Percentiles rank a stretch among this genome's conserved stretches.
These are phyloP conservation scores for Eurotiales sp. DNA, from an alignment of 2,329 filamentous ascomycete species.

Conservation along the genomic window DNA sequence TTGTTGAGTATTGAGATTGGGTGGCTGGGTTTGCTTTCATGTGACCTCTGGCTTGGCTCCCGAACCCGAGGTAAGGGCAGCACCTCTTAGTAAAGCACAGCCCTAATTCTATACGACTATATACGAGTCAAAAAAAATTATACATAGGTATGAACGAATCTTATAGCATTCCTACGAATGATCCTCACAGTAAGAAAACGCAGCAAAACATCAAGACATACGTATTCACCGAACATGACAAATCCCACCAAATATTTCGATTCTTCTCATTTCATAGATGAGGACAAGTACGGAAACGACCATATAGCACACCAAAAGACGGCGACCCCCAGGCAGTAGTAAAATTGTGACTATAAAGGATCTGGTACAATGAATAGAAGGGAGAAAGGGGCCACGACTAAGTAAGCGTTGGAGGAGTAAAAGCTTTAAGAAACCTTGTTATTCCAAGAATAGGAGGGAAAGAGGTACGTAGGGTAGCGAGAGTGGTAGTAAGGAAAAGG, in stretches of 20 bases:
- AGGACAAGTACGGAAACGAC: neutral
- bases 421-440: slow-evolving; percentile 1
- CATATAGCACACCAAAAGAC: too few species aligned
- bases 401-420: too few species aligned
- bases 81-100: too few species aligned
- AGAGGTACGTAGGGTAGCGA: slow-evolving; percentile 7
- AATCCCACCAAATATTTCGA: neutral
- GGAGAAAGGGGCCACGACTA: slow-evolving; percentile 4
- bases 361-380: slow-evolving; percentile 7
- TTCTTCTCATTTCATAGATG: neutral
- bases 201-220: neutral
- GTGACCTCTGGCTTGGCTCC: too few species aligned
- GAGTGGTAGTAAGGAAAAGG: slow-evolving; percentile 18
- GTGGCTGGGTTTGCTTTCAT: too few species aligned
- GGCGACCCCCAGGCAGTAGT: neutral
- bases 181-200: too few species aligned
- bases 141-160: too few species aligned
- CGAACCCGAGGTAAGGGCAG: too few species aligned
- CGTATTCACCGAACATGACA: neutral
- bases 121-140: too few species aligned
- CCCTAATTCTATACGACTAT: too few species aligned
- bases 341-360: neutral
- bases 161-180: neutral
- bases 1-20: too few species aligned
- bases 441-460: slow-evolving; percentile 3